Evolutionary conservation across 352 stramenopile genomes (phyloP).

Genomic region (Globisporangium okanoganense): DNA sequence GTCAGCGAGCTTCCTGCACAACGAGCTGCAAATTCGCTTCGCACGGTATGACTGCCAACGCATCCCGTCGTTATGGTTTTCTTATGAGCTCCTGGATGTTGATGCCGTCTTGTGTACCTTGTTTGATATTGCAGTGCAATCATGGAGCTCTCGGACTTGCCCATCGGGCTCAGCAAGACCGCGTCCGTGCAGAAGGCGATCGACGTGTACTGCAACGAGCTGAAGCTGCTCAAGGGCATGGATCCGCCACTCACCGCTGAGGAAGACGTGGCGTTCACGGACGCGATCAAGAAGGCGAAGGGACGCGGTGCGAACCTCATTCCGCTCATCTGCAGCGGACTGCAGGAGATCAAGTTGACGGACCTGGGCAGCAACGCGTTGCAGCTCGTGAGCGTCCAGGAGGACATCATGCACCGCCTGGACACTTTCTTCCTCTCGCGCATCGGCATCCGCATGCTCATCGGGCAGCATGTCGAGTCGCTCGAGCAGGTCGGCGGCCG

Average conservation of each 20-base stretch:
- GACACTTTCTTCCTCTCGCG: conserved; percentile 98
- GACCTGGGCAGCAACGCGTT: conserved; percentile 61
- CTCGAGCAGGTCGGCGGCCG: conserved; percentile 53
- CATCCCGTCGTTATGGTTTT: neutral
- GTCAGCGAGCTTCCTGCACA: conserved; percentile 68
- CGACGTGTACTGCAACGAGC: conserved; percentile 53
- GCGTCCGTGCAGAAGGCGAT: conserved; percentile 58
- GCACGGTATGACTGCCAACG: conserved; percentile 38
- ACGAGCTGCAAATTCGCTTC: conserved; percentile 76
- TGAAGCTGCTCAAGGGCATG: conserved; percentile 41
- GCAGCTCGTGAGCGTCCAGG: conserved; percentile 56
- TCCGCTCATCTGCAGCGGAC: conserved; percentile 70
- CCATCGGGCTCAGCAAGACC: conserved; percentile 60
- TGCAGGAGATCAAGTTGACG: conserved; percentile 63
- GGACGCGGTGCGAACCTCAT: conserved; percentile 62
- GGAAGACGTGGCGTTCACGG: conserved; percentile 65
- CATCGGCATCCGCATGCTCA: conserved; percentile 99
- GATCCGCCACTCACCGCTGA: conserved; percentile 41
- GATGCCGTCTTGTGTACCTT: neutral
- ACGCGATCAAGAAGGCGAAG: conserved; percentile 51
- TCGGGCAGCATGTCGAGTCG: conserved; percentile 88
- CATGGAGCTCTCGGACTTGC: conserved; percentile 70
- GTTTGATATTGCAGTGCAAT: conserved; percentile 34
- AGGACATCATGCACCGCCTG: conserved; percentile 79
- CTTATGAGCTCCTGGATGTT: neutral